Evolutionary conservation across 176 grass and related monocot genomes (phyloP), one percentile per base, ranked within the genome.

Genomic region (Ensete ventricosum): DNA sequence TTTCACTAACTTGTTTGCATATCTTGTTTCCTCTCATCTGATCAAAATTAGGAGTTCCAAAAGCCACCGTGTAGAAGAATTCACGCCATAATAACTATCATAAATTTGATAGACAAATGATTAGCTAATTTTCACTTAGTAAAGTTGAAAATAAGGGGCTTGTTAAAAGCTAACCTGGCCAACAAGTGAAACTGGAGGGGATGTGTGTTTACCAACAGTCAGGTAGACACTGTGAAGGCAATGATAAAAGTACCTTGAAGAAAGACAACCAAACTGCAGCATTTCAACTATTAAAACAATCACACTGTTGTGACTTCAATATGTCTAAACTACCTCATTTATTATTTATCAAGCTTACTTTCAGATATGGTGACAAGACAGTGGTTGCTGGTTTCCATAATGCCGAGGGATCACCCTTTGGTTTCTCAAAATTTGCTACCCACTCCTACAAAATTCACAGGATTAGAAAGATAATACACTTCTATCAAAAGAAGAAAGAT

Each of bases 381-480:
- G 86, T 94, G 12, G 95, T 98, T 12, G 80, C 88, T 23, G 95
- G 95, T 84, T 89, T 91, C 58, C 82, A 50, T 71, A 98, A 98
- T 9, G 90, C 86, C 20, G 95, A 98, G 14, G 95, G 95, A 49
- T 98, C 80, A 59, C 90, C 86, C 79, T 93, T 98, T 55, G 90
- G 90, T 85, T 98, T 98, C 86, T 98, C 95, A 85, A 91, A 98
- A 64, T 84, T 93, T 85, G 84, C 80, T 50, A 98, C 82, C 90
- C 95, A 91, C 68, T 89, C 88, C 95, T 93, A 68, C 48, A 73
- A 74, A 21, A 77, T 64, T 73, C 4, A 54, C 62, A 85, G 20
- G 52, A 68, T 69, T 14, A 50, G 16, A 70, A 20, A 65, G 48
- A 29, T 10, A 64, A 6, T 23, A 50, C 17, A 25, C 10, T 74